Evolutionary conservation across 345 rosid genomes (phyloP), one percentile per base, ranked within the genome.

Genomic region (Gossypium australe): DNA sequence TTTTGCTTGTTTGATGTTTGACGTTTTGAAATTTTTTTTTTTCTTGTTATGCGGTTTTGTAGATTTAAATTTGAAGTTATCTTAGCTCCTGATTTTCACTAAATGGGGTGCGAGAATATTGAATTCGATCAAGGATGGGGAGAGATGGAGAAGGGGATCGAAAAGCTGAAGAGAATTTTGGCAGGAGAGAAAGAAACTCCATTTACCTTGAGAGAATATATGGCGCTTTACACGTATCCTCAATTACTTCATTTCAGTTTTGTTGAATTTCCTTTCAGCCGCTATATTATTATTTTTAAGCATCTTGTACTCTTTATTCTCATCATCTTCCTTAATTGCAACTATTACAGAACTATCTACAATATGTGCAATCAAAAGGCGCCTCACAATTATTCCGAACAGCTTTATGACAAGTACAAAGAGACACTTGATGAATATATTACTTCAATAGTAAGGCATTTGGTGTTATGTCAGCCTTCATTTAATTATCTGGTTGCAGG

Each of bases 321-420:
- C 9, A 68, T 57, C 27, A 22, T 66, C 0, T 34, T 18, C 11
- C 51, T 67, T 52, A 9, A 22, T 27, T 75, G 0, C 47, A 41
- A 71, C 27, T 59, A 38, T 43, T 70, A 0, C 88, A 94, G 97
- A 44, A 92, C 94, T 0, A 87, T 88, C 51, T 86, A 90, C 80
- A 83, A 83, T 55, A 88, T 94, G 98, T 94, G 98, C 71, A 87
- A 90, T 3, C 97, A 92, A 82, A 92, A 86, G 83, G 91, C 94
- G 9, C 97, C 97, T 5, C 86, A 87, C 74, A 89, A 92, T 75
- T 94, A 88, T 74, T 91, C 98, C 11, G 90, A 89, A 76, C 95
- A 89, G 85, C 90, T 92, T 43, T 94, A 94, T 80, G 90, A 89
- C 75, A 91, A 92, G 83, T 94, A 88, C 77, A 78, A 74, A 67